A percentile compares a stretch with the other conserved stretches of the same genome.
Conservation (phyloP, 306 rosid species). For the Quercus parvula region DNA sequence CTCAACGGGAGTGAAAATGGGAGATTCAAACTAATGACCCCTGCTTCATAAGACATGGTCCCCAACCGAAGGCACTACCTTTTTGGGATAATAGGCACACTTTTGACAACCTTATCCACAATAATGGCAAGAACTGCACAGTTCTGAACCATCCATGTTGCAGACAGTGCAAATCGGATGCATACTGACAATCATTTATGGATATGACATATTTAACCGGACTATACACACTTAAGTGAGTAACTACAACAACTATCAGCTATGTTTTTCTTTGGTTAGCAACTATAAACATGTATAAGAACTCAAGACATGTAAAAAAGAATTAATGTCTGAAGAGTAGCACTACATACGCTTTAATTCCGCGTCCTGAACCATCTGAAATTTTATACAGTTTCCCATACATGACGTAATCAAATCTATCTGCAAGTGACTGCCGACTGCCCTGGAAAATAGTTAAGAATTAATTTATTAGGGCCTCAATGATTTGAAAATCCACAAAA, state of each 20-base stretch:
- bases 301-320: not conserved
- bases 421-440: constrained; percentile 73
- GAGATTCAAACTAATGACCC: too few relatives aligned
- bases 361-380: constrained; percentile 72
- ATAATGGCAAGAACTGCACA: not conserved
- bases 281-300: not conserved
- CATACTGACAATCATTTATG: not conserved
- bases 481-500: constrained; percentile 8
- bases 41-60: too few relatives aligned
- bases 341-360: constrained; percentile 60
- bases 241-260: not conserved
- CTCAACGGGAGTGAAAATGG: too few relatives aligned
- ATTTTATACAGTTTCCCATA: constrained; percentile 82
- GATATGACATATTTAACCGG: not conserved
- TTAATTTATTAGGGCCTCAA: not conserved
- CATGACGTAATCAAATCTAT: constrained; percentile 88
- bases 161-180: not conserved
- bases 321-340: not conserved
- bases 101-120: not conserved
- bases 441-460: constrained; percentile 36
- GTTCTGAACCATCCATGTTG: not conserved
- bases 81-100: not conserved
- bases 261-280: not conserved
- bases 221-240: not conserved
- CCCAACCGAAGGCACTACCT: too few relatives aligned